Base-by-base conservation (phyloP, 331 rosid genomes). In the Acacia concinna region DNA sequence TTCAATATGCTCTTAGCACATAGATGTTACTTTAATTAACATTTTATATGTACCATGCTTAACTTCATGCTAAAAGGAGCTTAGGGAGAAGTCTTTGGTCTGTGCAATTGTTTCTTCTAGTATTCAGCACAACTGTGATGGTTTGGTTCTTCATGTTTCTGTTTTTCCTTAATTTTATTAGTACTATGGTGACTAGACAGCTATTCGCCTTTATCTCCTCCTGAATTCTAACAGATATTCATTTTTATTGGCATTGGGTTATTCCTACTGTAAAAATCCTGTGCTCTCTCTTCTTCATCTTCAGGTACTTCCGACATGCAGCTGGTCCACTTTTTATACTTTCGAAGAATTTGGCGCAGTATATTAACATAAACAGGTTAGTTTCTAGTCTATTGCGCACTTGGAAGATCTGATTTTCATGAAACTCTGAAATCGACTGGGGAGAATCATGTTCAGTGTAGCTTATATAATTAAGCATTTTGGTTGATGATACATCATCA, bases 301-400 rank as follows among this genome's bases (percentile, higher is more conserved):
- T 77, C 82, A 96, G 99, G 91, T 96, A 93, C 84, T 96, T 96
- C 81, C 97, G 98, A 74, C 99, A 96, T 86, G 99, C 99, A 0
- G 80, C 88, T 78, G 89, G 93, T 71, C 69, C 96, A 12, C 98
- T 96, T 75, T 37, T 93, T 70, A 93, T 93, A 83, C 94, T 96
- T 82, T 90, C 99, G 56, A 93, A 91, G 93, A 93, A 89, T 82
- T 87, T 93, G 87, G 97, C 92, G 20, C 93, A 85, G 82, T 96
- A 91, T 83, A 80, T 96, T 63, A 84, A 91, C 85, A 84, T 96
- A 70, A 96, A 96, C 98, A 93, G 99, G 99, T 96, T 78, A 69
- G 94, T 82, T 81, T 65, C 79, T 25, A 54, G n/a, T 73, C 82
- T 69, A 67, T 21, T 57, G 46, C 66, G 60, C 63, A 65, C 44